Conservation (phyloP, 306 rosid species). For the Ceratonia siliqua region DNA sequence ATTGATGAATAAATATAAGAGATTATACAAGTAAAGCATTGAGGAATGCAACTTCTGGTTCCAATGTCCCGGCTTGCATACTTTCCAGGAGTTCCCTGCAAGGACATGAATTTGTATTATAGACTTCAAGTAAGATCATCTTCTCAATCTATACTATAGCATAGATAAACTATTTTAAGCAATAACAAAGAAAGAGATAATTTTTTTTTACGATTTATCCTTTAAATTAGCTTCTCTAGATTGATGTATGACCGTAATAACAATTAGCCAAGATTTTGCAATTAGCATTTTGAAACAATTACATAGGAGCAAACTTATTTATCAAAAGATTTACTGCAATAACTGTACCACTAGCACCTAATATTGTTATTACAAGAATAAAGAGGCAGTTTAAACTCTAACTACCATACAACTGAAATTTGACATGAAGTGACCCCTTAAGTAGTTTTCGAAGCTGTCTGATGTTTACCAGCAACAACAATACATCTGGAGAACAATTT, state of each 20-base stretch:
- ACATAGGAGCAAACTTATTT: slow-evolving; percentile 2
- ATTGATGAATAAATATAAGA: slow-evolving; percentile 10
- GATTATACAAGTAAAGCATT: slow-evolving; percentile 73
- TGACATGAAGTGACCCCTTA: background rate
- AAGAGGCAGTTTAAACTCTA: slow-evolving; percentile 11
- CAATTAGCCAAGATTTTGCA: background rate
- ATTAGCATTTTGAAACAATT: slow-evolving; percentile 2
- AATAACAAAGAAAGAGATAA: background rate
- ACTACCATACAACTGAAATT: background rate
- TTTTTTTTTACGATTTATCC: background rate
- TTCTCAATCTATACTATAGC: background rate
- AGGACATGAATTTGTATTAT: slow-evolving; percentile 33
- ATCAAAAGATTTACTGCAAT: background rate
- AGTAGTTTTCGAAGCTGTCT: background rate
- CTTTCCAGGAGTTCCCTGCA: slow-evolving; percentile 79
- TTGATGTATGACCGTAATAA: background rate
- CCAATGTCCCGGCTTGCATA: slow-evolving; percentile 82
- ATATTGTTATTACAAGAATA: background rate
- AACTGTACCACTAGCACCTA: background rate
- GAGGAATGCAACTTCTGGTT: slow-evolving; percentile 86
- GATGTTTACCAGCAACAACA: background rate
- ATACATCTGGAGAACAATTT: slow-evolving; percentile 4
- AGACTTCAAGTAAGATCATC: slow-evolving; percentile 19
- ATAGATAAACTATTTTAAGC: background rate
- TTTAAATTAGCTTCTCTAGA: slow-evolving; percentile 10